phyloP scores from a whole-genome alignment of 2,329 filamentous ascomycete genomes.

The Malbranchea cinnamomea region DNA sequence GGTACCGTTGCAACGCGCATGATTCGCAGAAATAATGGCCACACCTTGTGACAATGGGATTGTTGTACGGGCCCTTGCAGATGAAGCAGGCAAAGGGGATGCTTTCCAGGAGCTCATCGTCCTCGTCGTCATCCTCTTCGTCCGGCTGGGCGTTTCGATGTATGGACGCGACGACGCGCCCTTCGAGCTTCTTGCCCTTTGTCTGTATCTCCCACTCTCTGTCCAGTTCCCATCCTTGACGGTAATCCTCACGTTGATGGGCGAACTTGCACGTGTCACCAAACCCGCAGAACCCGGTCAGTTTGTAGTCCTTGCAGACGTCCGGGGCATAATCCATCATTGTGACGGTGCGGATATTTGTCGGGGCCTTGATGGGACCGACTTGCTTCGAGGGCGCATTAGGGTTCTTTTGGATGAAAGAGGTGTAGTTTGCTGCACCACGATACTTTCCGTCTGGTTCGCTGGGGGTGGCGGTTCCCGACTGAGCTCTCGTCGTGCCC shows the following conservation, averaged over 20 bases:
- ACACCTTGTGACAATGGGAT: conserved; percentile 75
- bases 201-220: conserved; percentile 79
- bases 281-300: conserved; percentile 56
- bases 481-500: conserved; percentile 16
- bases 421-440: conserved; percentile 55
- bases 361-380: conserved; percentile 70
- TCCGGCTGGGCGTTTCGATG: conserved; percentile 29
- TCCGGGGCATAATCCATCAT: conserved; percentile 84
- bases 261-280: conserved; percentile 65
- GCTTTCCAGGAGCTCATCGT: conserved; percentile 59
- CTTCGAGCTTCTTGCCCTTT: conserved; percentile 33
- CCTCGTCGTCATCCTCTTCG: conserved; percentile 39
- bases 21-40: conserved; percentile 92
- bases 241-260: conserved; percentile 49
- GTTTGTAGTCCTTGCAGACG: conserved; percentile 88
- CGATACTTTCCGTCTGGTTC: conserved; percentile 56
- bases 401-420: conserved; percentile 68
- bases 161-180: conserved; percentile 35
- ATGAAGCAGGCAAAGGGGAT: conserved; percentile 87
- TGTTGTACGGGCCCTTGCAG: conserved; percentile 62
- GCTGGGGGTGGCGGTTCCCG: conserved; percentile 10
- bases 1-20: conserved; percentile 75
- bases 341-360: conserved; percentile 82
- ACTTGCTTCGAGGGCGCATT: conserved; percentile 55
- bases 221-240: conserved; percentile 91